Percentiles rank a stretch among this genome's conserved stretches.
Conservation (phyloP, 1,284 basidiomycete genomes). For the Exobasidium cylindrosporum region DNA sequence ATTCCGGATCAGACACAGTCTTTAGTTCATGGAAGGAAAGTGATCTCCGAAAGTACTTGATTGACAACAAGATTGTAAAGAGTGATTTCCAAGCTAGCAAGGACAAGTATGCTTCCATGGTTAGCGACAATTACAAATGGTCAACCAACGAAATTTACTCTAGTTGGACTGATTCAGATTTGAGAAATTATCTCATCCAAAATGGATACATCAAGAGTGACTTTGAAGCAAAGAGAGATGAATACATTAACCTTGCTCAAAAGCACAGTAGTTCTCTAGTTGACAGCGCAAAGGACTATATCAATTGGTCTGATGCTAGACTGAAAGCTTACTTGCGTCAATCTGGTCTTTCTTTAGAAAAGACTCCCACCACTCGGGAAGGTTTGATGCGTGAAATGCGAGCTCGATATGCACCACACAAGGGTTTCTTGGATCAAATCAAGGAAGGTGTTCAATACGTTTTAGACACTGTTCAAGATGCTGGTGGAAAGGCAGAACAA, state of each 20-base stretch:
- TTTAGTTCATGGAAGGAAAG: constrained; percentile 48
- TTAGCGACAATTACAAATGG: constrained; percentile 39
- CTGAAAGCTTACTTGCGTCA: constrained; percentile 42
- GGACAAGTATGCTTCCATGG: constrained; percentile 37
- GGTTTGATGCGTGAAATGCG: constrained; percentile 50
- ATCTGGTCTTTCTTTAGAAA: constrained; percentile 35
- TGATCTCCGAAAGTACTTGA: constrained; percentile 44
- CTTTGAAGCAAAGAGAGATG: constrained; percentile 42
- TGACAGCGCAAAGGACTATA: constrained; percentile 41
- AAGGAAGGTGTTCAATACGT: constrained; percentile 45
- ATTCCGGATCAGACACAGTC: constrained; percentile 35
- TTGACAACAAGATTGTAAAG: constrained; percentile 44
- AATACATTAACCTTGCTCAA: constrained; percentile 38
- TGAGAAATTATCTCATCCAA: constrained; percentile 42
- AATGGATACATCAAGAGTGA: constrained; percentile 42
- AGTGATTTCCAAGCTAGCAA: constrained; percentile 37
- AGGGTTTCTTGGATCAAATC: constrained; percentile 35
- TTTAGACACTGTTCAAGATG: constrained; percentile 42
- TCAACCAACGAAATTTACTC: constrained; percentile 34
- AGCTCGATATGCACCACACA: constrained; percentile 44
- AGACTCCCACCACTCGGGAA: constrained; percentile 42
- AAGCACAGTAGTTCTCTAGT: constrained; percentile 35
- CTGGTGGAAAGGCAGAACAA: constrained; percentile 40
- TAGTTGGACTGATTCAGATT: constrained; percentile 45
- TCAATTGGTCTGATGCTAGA: constrained; percentile 47